phyloP scores from a whole-genome alignment of 2,329 filamentous ascomycete genomes.

The Penicillium sp. region DNA sequence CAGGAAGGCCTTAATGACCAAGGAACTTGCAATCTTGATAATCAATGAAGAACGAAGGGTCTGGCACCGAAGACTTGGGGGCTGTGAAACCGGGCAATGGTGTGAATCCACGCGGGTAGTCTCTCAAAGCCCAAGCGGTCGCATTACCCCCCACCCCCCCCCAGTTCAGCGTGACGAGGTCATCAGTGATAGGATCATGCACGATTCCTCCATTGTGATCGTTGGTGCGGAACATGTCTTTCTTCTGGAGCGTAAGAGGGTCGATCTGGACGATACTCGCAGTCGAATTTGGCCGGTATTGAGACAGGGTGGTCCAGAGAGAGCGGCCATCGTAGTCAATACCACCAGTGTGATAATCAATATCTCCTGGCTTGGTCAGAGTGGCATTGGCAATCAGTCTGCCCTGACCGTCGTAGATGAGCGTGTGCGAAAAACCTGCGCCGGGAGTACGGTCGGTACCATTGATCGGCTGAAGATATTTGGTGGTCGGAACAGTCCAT shows the following conservation, averaged over 20 bases:
- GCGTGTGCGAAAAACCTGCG: constrained; percentile 54
- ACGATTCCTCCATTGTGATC: constrained; percentile 58
- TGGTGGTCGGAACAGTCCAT: constrained; percentile 50
- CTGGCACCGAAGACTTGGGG: constrained; percentile 36
- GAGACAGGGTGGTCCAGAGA: constrained; percentile 56
- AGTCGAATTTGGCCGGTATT: constrained; percentile 57
- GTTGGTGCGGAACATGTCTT: constrained; percentile 43
- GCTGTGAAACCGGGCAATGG: constrained; percentile 30
- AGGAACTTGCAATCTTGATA: constrained; percentile 62
- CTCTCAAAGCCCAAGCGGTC: constrained; percentile 41
- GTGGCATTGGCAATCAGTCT: constrained; percentile 53
- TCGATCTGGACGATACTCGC: constrained; percentile 51
- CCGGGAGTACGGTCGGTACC: constrained; percentile 62
- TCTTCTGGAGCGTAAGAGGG: constrained; percentile 45
- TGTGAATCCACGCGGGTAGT: constrained; percentile 35
- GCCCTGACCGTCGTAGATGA: constrained; percentile 54
- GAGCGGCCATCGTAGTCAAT: constrained; percentile 57
- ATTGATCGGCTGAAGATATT: constrained; percentile 64
- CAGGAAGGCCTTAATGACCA: constrained; percentile 48
- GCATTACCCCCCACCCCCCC: constrained; percentile 55
- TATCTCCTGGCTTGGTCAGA: constrained; percentile 45
- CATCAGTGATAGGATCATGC: constrained; percentile 46
- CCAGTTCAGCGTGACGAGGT: constrained; percentile 55
- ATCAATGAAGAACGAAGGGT: constrained; percentile 55
- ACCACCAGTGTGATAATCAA: constrained; percentile 57